These are phyloP conservation scores for Xylaria castorea DNA, from an alignment of 495 filamentous ascomycete species.

Conservation along the genomic window DNA sequence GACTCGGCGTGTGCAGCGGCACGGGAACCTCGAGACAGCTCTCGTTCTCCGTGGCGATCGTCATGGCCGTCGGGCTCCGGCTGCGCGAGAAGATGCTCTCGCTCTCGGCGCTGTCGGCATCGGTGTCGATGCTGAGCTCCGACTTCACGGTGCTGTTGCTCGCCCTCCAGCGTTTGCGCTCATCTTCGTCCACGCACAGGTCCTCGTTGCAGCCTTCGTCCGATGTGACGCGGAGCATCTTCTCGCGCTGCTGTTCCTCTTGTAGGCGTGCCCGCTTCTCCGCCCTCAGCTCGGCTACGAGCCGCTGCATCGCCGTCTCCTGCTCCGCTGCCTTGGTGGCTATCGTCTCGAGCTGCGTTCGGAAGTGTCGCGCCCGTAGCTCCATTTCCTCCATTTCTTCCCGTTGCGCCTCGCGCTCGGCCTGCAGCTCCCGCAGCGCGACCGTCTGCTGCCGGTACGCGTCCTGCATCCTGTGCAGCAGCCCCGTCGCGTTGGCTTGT, in stretches of 20 bases:
- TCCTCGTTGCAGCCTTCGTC: slow-evolving; percentile 51
- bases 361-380: slow-evolving; percentile 68
- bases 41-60: slow-evolving; percentile 40
- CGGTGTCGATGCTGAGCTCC: slow-evolving; percentile 53
- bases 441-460: slow-evolving; percentile 71
- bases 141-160: slow-evolving; percentile 59
- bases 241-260: slow-evolving; percentile 53
- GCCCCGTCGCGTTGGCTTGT: slow-evolving; percentile 68
- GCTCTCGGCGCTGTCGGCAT: slow-evolving; percentile 52
- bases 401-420: slow-evolving; percentile 67
- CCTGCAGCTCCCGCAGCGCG: slow-evolving; percentile 63
- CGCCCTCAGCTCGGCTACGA: slow-evolving; percentile 67
- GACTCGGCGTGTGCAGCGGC: background rate
- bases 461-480: slow-evolving; percentile 69
- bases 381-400: slow-evolving; percentile 82
- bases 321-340: slow-evolving; percentile 70
- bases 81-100: slow-evolving; percentile 67
- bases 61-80: slow-evolving; percentile 59
- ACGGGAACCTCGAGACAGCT: slow-evolving; percentile 23
- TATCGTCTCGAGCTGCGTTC: slow-evolving; percentile 79
- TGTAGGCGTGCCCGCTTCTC: slow-evolving; percentile 63
- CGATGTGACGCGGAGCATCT: slow-evolving; percentile 13
- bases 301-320: slow-evolving; percentile 65
- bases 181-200: slow-evolving; percentile 59
- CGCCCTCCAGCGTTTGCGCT: slow-evolving; percentile 57